Evolutionary conservation across 2,329 filamentous ascomycete genomes (phyloP).

Genomic region (Amauroascus niger): DNA sequence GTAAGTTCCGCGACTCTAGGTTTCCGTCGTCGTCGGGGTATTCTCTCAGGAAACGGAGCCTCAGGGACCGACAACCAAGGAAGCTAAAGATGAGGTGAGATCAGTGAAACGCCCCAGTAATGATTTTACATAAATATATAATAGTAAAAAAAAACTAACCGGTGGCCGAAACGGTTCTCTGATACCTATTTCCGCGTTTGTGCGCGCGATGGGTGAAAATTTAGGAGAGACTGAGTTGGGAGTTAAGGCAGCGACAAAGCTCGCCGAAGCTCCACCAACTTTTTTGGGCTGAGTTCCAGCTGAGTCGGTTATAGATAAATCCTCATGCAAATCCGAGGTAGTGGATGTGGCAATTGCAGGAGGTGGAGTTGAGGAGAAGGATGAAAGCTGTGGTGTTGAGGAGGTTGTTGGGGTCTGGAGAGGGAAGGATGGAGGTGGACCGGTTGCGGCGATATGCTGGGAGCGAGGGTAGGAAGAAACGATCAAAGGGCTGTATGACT

Average conservation of each 20-base stretch:
- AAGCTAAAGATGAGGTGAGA: slow-evolving; percentile 30
- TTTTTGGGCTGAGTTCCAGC: slow-evolving; percentile 18
- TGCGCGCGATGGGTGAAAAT: slow-evolving; percentile 18
- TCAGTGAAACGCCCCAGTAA: not conserved
- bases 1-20: slow-evolving; percentile 29
- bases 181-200: slow-evolving; percentile 16
- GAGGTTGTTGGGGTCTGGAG: slow-evolving; percentile 21
- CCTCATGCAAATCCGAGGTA: slow-evolving; percentile 26
- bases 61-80: slow-evolving; percentile 53
- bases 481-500: slow-evolving; percentile 35
- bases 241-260: not conserved
- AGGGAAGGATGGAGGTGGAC: slow-evolving; percentile 28
- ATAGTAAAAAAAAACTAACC: slow-evolving; percentile 24
- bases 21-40: slow-evolving; percentile 40
- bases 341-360: slow-evolving; percentile 22
- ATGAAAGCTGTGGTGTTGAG: slow-evolving; percentile 29
- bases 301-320: slow-evolving; percentile 20
- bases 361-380: slow-evolving; percentile 28
- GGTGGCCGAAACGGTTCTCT: slow-evolving; percentile 19
- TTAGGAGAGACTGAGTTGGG: slow-evolving; percentile 7
- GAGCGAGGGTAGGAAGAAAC: slow-evolving; percentile 37
- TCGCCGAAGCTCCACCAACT: slow-evolving; percentile 17
- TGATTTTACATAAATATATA: not conserved
- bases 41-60: slow-evolving; percentile 45
- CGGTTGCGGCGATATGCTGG: slow-evolving; percentile 32